These are phyloP conservation scores for Zasmidium cellare DNA, from an alignment of 2,329 filamentous ascomycete genomes.

Conservation along the genomic window DNA sequence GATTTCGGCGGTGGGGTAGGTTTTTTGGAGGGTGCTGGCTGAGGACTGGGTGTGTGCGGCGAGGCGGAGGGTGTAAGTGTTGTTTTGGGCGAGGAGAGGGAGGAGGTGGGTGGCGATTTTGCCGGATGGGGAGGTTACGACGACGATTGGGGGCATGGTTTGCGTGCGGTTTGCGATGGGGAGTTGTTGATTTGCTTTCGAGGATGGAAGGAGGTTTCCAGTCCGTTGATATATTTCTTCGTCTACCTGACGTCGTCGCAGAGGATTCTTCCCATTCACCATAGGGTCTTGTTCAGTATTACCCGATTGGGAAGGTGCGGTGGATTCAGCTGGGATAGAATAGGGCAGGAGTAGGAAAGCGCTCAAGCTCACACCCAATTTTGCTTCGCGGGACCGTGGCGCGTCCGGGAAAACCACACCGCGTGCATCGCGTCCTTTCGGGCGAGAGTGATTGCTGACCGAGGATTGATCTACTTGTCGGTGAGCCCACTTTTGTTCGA, in stretches of 20 bases:
- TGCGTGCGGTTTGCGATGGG: not conserved
- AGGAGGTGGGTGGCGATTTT: constrained; percentile 39
- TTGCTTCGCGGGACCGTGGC: too few relatives aligned
- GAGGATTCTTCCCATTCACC: too few relatives aligned
- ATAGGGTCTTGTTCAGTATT: too few relatives aligned
- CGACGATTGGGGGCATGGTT: constrained; percentile 6
- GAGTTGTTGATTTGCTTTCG: too few relatives aligned
- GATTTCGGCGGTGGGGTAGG: constrained; percentile 37
- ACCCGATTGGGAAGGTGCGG: not conserved
- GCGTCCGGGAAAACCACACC: too few relatives aligned
- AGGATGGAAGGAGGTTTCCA: too few relatives aligned
- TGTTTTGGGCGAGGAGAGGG: constrained; percentile 34
- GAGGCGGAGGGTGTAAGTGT: constrained; percentile 34
- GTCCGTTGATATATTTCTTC: too few relatives aligned
- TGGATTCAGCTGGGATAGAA: not conserved
- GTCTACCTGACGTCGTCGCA: too few relatives aligned
- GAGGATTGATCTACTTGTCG: too few relatives aligned
- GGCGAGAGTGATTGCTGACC: too few relatives aligned
- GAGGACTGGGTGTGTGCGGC: constrained; percentile 33
- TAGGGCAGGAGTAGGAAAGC: not conserved
- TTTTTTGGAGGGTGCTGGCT: constrained; percentile 23
- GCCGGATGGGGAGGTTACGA: constrained; percentile 39
- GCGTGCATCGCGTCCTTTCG: too few relatives aligned
- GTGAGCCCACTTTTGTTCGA: too few relatives aligned
- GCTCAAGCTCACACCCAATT: not conserved